phyloP scores from a whole-genome alignment of 257 asterid genomes.

The Forsythia viridissima region DNA sequence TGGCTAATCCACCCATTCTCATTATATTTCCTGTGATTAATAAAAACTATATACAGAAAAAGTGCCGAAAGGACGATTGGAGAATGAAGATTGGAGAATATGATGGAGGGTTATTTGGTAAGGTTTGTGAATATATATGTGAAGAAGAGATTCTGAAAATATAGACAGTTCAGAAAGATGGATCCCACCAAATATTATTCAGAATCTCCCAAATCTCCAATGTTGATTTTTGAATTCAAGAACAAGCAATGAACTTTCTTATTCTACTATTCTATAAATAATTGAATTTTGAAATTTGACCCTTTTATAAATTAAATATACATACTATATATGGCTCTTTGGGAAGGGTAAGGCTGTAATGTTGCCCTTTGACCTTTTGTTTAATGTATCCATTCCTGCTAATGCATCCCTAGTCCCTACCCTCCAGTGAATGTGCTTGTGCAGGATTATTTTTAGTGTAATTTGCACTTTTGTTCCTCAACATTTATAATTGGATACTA shows the following conservation, averaged over 20 bases:
- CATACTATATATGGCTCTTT: constrained; percentile 28
- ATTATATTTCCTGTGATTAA: background rate
- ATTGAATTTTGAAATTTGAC: background rate
- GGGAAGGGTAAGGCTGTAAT: constrained; percentile 17
- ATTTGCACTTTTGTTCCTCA: no score
- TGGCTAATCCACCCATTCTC: constrained; percentile 4
- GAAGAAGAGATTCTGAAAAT: constrained; percentile 26
- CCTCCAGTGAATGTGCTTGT: background rate
- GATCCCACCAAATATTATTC: constrained; percentile 7
- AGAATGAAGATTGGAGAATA: background rate
- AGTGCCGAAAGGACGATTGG: no score
- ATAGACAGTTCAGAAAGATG: no score
- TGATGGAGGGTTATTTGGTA: background rate
- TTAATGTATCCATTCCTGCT: background rate
- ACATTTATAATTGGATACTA: no score
- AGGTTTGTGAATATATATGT: no score
- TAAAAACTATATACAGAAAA: no score
- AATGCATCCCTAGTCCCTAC: background rate
- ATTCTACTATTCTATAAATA: background rate
- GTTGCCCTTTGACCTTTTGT: constrained; percentile 18
- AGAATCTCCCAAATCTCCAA: constrained; percentile 30
- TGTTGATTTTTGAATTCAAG: constrained; percentile 34
- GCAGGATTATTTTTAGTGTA: no score
- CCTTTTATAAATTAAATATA: constrained; percentile 3
- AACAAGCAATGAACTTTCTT: constrained; percentile 31